Evolutionary conservation across 169 alveolate species (phyloP), one percentile per base, ranked within the genome.

Genomic region (Plasmodium vivax): DNA sequence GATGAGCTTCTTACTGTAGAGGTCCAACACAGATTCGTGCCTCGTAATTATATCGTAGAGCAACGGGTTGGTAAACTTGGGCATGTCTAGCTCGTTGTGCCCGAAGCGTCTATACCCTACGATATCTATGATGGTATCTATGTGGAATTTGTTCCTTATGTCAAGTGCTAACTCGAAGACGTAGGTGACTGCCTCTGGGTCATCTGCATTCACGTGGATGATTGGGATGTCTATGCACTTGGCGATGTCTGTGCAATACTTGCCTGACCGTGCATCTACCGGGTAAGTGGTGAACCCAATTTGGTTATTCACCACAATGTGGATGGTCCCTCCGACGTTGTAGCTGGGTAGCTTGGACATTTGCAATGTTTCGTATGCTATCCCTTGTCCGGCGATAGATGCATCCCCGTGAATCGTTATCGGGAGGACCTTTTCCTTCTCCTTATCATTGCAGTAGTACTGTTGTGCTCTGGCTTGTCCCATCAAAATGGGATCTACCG

Each of bases 241-340:
- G 14, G 99, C 99, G 43, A 97, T 92, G 83, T 97, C 99, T 8
- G 99, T 98, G 58, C 98, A 97, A 92, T 97, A 98, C 2, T 96
- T 95, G 16, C 99, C 98, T 38, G 98, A 95, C 77, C 99, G 96
- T 43, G 98, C 96, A 62, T 98, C 99, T 79, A 92, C 96, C 14
- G 99, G 99, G 74, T 96, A 95, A 27, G 99, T 98, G 9, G 99
- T 98, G 88, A 98, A 98, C 9, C 99, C 99, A 74, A 98, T 97
- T 84, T 98, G 98, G 91, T 98, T 98, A 95, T 98, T 98, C 27
- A 98, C 99, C 3, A 98, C 98, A 30, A 97, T 95, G 83, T 97
- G 99, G 68, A 98, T 97, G 23, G 98, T 97, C 23, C 99, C 99
- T 34, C 99, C 99, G 10, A 97, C 98, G 68, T 93, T 81, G 93